A percentile compares a stretch with the other conserved stretches of the same genome.
These are phyloP conservation scores for Paxillus involutus DNA, from an alignment of 768 basidiomycete genomes.

Conservation along the genomic window DNA sequence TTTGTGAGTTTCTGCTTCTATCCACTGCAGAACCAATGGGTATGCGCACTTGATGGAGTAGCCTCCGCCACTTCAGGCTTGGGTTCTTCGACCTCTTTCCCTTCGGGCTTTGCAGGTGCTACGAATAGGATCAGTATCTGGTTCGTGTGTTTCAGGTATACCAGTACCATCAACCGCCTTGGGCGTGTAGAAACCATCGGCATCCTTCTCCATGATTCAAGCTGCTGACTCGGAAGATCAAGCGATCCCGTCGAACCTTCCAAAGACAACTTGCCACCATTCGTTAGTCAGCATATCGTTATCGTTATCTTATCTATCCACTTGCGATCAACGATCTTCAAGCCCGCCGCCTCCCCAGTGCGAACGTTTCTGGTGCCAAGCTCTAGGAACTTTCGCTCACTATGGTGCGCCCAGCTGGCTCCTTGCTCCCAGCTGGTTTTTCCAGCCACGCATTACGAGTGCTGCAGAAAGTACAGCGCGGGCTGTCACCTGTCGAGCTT, in stretches of 20 bases:
- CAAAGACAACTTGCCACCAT: too few relatives aligned
- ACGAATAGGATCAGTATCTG: slow-evolving; percentile 8
- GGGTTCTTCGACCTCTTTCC: slow-evolving; percentile 26
- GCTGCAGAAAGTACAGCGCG: slow-evolving; percentile 40
- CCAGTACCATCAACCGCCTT: slow-evolving; percentile 40
- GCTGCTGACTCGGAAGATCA: slow-evolving; percentile 2
- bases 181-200: slow-evolving; percentile 76
- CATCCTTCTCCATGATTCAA: slow-evolving; percentile 65
- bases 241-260: neutral
- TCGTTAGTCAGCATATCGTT: slow-evolving; percentile 22
- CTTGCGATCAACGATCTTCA: too few relatives aligned
- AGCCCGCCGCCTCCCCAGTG: neutral
- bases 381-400: neutral
- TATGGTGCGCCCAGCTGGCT: slow-evolving; percentile 8
- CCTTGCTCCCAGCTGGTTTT: slow-evolving; percentile 16
- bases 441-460: slow-evolving; percentile 17
- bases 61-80: slow-evolving; percentile 18
- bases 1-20: neutral
- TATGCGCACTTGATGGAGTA: slow-evolving; percentile 21
- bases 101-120: slow-evolving; percentile 24
- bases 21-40: neutral
- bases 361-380: neutral
- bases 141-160: neutral
- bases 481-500: slow-evolving; percentile 53
- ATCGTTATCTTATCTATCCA: neutral